Evolutionary conservation across 192 early-diverging fungal genomes (phyloP).

Genomic region (Podochytrium sp.): DNA sequence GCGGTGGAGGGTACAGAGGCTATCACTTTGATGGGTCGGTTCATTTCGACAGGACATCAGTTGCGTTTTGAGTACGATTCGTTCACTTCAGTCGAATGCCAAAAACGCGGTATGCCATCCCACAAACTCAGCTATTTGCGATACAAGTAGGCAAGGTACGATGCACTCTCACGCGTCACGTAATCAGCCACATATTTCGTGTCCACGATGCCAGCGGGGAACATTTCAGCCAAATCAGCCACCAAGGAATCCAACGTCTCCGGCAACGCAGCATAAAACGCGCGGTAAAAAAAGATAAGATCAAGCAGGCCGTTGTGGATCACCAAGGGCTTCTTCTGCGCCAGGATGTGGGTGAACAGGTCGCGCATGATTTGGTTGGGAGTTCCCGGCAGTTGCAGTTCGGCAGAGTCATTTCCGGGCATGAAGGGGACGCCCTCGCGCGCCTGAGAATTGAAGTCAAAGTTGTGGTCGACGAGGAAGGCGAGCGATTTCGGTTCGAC

Average conservation of each 20-base stretch:
- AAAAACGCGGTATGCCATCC: neutral
- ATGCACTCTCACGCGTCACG: conserved; percentile 62
- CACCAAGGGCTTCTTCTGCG: conserved; percentile 66
- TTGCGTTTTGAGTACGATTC: neutral
- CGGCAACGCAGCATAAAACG: conserved; percentile 84
- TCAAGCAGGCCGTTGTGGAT: conserved; percentile 96
- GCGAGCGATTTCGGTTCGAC: conserved; percentile 72
- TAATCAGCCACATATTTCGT: conserved; percentile 88
- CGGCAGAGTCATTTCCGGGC: conserved; percentile 52
- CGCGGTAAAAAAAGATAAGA: conserved; percentile 88
- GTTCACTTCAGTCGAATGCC: neutral
- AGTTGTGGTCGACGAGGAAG: conserved; percentile 84
- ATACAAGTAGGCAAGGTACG: conserved; percentile 74
- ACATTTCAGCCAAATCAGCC: conserved; percentile 79
- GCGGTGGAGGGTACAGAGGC: neutral
- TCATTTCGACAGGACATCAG: neutral
- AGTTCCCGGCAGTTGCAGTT: conserved; percentile 19
- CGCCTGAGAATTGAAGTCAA: conserved; percentile 83
- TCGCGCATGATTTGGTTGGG: conserved; percentile 39
- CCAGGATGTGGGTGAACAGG: conserved; percentile 43
- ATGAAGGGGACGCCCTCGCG: conserved; percentile 78
- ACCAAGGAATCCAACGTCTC: conserved; percentile 69
- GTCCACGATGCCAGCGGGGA: conserved; percentile 86
- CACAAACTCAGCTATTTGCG: conserved; percentile 51
- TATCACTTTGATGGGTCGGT: conserved; percentile 19